Percentiles rank a stretch among this genome's conserved stretches.
Evolutionary conservation across 352 stramenopile species (phyloP).

Genomic region (Globisporangium nunn): DNA sequence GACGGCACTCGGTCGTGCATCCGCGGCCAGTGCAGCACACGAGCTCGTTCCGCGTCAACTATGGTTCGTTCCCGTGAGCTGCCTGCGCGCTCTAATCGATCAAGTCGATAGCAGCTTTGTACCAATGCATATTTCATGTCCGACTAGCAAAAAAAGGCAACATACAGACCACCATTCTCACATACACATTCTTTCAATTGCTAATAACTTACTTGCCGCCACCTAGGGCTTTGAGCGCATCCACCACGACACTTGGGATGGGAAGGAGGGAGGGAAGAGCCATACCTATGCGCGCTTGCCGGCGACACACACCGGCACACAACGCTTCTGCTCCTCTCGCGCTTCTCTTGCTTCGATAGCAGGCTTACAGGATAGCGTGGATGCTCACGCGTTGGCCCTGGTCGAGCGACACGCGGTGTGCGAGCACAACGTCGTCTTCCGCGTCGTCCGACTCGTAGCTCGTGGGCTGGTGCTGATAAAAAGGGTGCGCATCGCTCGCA

Average conservation of each 20-base stretch:
- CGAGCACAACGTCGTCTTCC: conserved; percentile 48
- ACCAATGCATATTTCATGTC: not conserved
- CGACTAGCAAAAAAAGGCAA: not conserved
- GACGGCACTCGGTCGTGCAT: conserved; percentile 10
- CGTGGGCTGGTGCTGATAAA: conserved; percentile 16
- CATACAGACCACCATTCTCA: not conserved
- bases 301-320: not conserved
- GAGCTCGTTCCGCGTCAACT: conserved; percentile 11
- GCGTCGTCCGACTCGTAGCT: conserved; percentile 14
- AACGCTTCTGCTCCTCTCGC: not conserved
- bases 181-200: not conserved
- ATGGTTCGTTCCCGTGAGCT: conserved; percentile 17
- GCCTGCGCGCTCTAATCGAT: no score
- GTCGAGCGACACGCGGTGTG: conserved; percentile 51
- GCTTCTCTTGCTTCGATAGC: not conserved
- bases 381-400: conserved; percentile 55
- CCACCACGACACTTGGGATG: no score
- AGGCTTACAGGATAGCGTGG: conserved; percentile 51
- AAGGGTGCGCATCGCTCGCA: conserved; percentile 16
- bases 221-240: no score
- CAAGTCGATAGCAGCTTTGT: not conserved
- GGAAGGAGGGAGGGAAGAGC: not conserved
- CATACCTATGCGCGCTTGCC: not conserved
- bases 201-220: not conserved
- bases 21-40: conserved; percentile 4